Conservation (phyloP, 176 grass and related monocot species). For the Paspalum notatum region DNA sequence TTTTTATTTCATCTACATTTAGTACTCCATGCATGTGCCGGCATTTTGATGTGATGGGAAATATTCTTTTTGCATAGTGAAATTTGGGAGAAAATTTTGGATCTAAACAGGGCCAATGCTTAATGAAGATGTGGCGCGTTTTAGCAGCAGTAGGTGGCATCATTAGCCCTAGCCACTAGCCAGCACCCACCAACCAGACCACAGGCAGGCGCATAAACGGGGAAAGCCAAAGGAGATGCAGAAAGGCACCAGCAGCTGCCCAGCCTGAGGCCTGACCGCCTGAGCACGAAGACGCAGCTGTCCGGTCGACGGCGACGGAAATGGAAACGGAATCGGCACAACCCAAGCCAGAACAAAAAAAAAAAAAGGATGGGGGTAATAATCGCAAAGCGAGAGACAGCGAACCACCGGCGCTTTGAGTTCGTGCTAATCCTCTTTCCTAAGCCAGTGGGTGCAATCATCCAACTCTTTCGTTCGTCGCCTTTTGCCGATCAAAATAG, state of each 20-base stretch:
- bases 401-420: background rate
- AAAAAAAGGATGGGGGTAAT: background rate
- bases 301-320: background rate
- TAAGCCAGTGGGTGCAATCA: background rate
- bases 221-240: background rate
- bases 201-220: background rate
- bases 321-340: background rate
- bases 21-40: no score
- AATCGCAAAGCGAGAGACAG: slow-evolving; percentile 2
- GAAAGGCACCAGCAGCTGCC: background rate
- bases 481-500: background rate
- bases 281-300: background rate
- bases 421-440: slow-evolving; percentile 9
- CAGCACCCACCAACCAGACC: background rate
- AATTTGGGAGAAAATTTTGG: no score
- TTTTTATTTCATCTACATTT: no score
- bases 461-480: background rate
- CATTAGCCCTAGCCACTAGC: background rate
- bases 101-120: no score
- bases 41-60: no score
- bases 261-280: no score
- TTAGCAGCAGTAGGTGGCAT: slow-evolving; percentile 4
- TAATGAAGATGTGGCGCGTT: slow-evolving; percentile 7
- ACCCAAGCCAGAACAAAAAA: no score
- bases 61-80: no score